Evolutionary conservation across 805 yeast species (phyloP).

Genomic region (Kazachstania taianensis): DNA sequence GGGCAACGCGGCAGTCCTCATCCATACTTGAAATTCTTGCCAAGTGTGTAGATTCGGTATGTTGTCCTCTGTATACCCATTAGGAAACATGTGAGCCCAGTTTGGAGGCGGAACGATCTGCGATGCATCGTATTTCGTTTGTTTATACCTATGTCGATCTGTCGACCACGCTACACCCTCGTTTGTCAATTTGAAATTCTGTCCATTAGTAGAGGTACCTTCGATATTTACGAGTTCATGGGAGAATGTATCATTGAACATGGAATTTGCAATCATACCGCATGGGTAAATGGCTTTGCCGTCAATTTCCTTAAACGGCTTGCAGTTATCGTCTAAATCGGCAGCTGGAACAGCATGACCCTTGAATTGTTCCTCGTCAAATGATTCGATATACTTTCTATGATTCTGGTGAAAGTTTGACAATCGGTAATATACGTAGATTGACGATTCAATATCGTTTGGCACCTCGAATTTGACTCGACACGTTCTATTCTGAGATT

Average conservation of each 20-base stretch:
- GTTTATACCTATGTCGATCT: slow-evolving; percentile 52
- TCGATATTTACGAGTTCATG: slow-evolving; percentile 34
- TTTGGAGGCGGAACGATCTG: slow-evolving; percentile 78
- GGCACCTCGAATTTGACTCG: slow-evolving; percentile 63
- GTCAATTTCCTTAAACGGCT: slow-evolving; percentile 26
- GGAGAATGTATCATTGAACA: slow-evolving; percentile 66
- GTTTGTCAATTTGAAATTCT: slow-evolving; percentile 34
- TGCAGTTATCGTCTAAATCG: slow-evolving; percentile 36
- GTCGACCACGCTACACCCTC: slow-evolving; percentile 62
- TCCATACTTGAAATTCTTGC: slow-evolving; percentile 74
- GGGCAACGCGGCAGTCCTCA: slow-evolving; percentile 90
- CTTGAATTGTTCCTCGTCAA: slow-evolving; percentile 66
- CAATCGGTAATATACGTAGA: slow-evolving; percentile 71
- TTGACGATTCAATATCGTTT: slow-evolving; percentile 54
- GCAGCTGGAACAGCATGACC: slow-evolving; percentile 56
- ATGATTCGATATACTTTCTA: slow-evolving; percentile 82
- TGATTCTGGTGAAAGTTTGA: slow-evolving; percentile 93
- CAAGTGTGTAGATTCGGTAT: slow-evolving; percentile 58
- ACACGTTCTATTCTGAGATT: slow-evolving; percentile 37
- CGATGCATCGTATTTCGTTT: slow-evolving; percentile 45
- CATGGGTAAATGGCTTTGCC: slow-evolving; percentile 56
- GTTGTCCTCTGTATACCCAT: slow-evolving; percentile 62
- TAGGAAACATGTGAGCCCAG: slow-evolving; percentile 59
- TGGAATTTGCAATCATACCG: slow-evolving; percentile 70
- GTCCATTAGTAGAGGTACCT: slow-evolving; percentile 19